Base-by-base conservation (phyloP, 345 rosid genomes). In the Tarenaya hassleriana region DNA sequence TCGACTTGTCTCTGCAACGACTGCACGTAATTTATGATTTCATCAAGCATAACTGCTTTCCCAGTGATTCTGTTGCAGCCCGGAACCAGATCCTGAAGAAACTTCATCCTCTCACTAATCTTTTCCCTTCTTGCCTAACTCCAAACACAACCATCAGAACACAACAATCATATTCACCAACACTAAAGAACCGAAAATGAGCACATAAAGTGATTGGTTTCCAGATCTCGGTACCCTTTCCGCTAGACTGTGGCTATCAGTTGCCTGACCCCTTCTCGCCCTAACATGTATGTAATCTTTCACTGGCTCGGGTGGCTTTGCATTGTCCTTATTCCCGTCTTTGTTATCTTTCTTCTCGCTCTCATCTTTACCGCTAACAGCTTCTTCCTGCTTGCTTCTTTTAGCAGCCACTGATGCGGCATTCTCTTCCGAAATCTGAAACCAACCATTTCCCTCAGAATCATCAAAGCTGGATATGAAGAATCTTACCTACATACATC, bases 31-130 rank as follows among this genome's bases (percentile, higher is more conserved):
- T 87, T 91, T 16, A 91, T 91, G 56, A 91, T 91, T 43, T 91
- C 98, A 69, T 91, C 98, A 27, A 91, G 89, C 98, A 91, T 91
- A 35, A 82, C 79, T 0, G 98, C 98, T 67, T 91, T 91, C 38
- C 98, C 82, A 6, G 82, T 68, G 12, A 91, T 84, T 82, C 86
- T 84, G 55, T 82, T 87, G 56, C 98, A 91, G 16, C 89, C 92
- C 13, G 98, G 98, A 34, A 91, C 98, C 52, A 91, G 87, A 71
- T 91, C 96, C 60, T 91, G 98, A 16, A 91, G 92, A 41, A 84
- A 84, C 58, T 86, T 87, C 98, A 91, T 91, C 44, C 84, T 70
- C 69, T 80, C 92, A 46, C 96, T 87, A 24, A 91, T 91, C 70
- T 91, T 91, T 67, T 89, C 97, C 63, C 97, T 70, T 41, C 97